Conservation (phyloP, 192 early-diverging fungal species). For the Coemansia interrupta region DNA sequence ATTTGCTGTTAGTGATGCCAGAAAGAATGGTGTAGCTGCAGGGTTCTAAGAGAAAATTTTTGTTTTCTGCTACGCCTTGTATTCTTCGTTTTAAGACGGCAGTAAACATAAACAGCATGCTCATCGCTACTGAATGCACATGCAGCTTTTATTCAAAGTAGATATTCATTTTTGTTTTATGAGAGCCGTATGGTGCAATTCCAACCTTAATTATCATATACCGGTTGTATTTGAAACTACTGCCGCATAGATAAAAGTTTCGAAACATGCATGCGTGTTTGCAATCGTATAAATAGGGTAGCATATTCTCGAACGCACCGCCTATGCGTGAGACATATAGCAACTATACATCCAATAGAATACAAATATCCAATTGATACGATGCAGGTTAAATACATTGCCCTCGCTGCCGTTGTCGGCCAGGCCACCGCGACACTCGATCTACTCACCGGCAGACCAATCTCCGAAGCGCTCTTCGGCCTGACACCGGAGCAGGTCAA, state of each 20-base stretch:
- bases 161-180: not conserved
- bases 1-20: conserved; percentile 61
- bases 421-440: conserved; percentile 46
- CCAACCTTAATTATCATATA: not conserved
- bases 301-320: not conserved
- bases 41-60: conserved; percentile 49
- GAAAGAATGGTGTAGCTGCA: conserved; percentile 64
- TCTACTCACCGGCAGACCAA: conserved; percentile 36
- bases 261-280: not conserved
- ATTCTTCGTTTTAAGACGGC: not conserved
- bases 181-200: conserved; percentile 4
- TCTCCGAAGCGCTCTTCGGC: conserved; percentile 51
- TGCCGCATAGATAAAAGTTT: too few relatives aligned
- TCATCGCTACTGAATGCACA: not conserved
- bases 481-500: conserved; percentile 45
- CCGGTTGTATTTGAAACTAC: too few relatives aligned
- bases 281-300: not conserved
- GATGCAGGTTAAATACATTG: conserved; percentile 36
- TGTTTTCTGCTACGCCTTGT: not conserved
- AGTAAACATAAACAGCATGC: too few relatives aligned
- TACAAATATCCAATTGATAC: not conserved
- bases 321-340: not conserved
- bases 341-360: not conserved
- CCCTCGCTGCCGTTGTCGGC: conserved; percentile 25
- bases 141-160: not conserved